Evolutionary conservation across 176 grass and related monocot genomes (phyloP), one percentile per base, ranked within the genome.

Genomic region (Aegilops bicornis): DNA sequence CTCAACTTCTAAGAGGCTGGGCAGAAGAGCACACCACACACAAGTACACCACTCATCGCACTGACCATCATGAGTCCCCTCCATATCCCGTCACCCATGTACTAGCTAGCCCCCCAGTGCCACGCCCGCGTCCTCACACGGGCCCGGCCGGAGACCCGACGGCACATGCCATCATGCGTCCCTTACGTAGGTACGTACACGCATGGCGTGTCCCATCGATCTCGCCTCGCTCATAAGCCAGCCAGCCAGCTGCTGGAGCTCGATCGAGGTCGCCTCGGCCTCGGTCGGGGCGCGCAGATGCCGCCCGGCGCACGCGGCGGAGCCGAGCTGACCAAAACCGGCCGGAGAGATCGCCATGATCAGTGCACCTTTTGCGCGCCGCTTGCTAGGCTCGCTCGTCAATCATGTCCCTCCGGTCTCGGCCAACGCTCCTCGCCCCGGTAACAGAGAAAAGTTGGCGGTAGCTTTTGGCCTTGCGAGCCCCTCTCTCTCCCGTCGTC

Each of bases 141-240:
- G 15, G 15, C 48, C 4, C 16, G 16, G 4, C 47, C 14, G 45
- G 45, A 48, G 13, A 48, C 14, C 14, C 14, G 16, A 54, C 6
- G 50, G 50, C 16, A 7, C 29, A 50, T 50, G 71, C 0, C 64
- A 50, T 50, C 45, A 48, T 69, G 76, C 45, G 1, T 16, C 32
- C 35, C 64, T 79, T 59, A 79, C 75, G 45, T 58, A 40, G 30
- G 30, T 31, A 31, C 73, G 74, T 78, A 69, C 73, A 58, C 84
- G 84, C 76, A 70, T 86, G 84, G 76, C 83, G 2, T 78, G 83
- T 85, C 73, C 29, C 43, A 77, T 66, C 82, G 11, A 64, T 52
- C 67, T 42, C 31, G 67, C 31, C 63, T 30, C 35, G 1, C 7
- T 29, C 63, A 48, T 47, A 14, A 27, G 27, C 27, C 27, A 47